Base-by-base conservation (phyloP, 73 alveolate genomes). In the Breviolum minutum region DNA sequence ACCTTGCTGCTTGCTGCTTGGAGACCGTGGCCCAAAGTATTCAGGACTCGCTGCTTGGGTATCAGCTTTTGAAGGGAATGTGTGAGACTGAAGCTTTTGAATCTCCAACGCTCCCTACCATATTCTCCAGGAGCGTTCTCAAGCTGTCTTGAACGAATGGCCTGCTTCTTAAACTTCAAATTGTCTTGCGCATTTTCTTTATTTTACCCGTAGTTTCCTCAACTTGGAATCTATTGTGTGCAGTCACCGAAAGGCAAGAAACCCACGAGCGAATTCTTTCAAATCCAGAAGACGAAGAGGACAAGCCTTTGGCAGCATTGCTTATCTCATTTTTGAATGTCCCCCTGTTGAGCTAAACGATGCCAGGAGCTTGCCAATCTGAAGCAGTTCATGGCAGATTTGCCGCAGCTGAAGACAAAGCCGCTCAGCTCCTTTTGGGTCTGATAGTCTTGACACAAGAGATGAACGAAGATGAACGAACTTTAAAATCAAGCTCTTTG, bases 251-350 rank as follows among this genome's bases (percentile, higher is more conserved):
- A 7, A 91, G 97, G 97, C 98, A 92, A 63, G 99, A 77, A 76
- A 94, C 99, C 17, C 99, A 94, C 40, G 99, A 94, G 94, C 99
- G 94, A 48, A 94, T 94, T 63, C 86, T 77, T 30, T 79, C 99
- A 60, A 94, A 80, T 64, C 99, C 99, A 7, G 99, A 94, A 54
- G 99, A 94, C 26, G 99, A 94, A 69, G 99, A 94, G 99, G 99
- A 93, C 90, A 1, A 26, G 27, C 9, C 29, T 26, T 32, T 60
- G 24, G 93, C 54, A 22, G 40, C 54, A 11, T 48, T 62, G 93
- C 68, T 8, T 17, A 62, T 8, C 83, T 24, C 63, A 27, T 71
- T 71, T 22, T 87, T 19, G 27, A 24, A 19, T 40, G 77, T n/a
- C 64, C 2, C 24, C 14, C n/a, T 62, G 95, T 64, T 61, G 66